These are phyloP conservation scores for Atkinsonella hypoxylon DNA, from an alignment of 2,329 filamentous ascomycete genomes.

Conservation along the genomic window DNA sequence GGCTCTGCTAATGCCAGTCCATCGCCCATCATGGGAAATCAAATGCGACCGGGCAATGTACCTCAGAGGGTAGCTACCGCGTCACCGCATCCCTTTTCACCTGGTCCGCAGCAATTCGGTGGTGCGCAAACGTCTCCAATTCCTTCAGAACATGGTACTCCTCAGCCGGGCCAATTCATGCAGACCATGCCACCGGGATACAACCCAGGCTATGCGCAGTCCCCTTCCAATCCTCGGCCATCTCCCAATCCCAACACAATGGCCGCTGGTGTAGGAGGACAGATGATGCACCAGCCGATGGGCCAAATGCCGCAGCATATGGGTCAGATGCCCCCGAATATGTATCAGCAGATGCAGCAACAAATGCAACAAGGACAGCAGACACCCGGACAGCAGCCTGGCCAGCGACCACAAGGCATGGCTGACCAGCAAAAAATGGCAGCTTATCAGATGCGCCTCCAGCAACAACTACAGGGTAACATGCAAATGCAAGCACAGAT, in stretches of 20 bases:
- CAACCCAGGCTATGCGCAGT: slow-evolving; percentile 45
- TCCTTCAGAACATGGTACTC: slow-evolving; percentile 64
- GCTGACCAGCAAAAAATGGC: slow-evolving; percentile 63
- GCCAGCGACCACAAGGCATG: slow-evolving; percentile 17
- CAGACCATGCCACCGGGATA: slow-evolving; percentile 47
- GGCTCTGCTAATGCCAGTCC: slow-evolving; percentile 77
- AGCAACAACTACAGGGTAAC: slow-evolving; percentile 56
- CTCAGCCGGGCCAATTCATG: slow-evolving; percentile 61
- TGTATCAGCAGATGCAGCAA: slow-evolving; percentile 30
- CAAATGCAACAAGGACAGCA: slow-evolving; percentile 33
- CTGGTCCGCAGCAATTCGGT: slow-evolving; percentile 59
- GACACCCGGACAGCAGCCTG: slow-evolving; percentile 55
- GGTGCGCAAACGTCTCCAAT: slow-evolving; percentile 59
- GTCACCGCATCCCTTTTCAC: slow-evolving; percentile 84
- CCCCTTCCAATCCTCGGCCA: slow-evolving; percentile 43
- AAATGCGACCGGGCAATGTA: slow-evolving; percentile 57
- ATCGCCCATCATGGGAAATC: slow-evolving; percentile 83
- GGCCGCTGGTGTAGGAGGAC: slow-evolving; percentile 22
- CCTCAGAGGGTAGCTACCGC: slow-evolving; percentile 79
- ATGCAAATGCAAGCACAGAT: slow-evolving; percentile 41
- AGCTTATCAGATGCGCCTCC: slow-evolving; percentile 72
- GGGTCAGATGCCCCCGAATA: slow-evolving; percentile 33
- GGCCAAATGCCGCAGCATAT: slow-evolving; percentile 34
- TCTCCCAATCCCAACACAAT: slow-evolving; percentile 42
- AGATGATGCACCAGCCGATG: slow-evolving; percentile 45